Percentiles rank a stretch among this genome's conserved stretches.
Conservation (phyloP, 768 basidiomycete species). For the Hygrophoropsis aurantiaca region DNA sequence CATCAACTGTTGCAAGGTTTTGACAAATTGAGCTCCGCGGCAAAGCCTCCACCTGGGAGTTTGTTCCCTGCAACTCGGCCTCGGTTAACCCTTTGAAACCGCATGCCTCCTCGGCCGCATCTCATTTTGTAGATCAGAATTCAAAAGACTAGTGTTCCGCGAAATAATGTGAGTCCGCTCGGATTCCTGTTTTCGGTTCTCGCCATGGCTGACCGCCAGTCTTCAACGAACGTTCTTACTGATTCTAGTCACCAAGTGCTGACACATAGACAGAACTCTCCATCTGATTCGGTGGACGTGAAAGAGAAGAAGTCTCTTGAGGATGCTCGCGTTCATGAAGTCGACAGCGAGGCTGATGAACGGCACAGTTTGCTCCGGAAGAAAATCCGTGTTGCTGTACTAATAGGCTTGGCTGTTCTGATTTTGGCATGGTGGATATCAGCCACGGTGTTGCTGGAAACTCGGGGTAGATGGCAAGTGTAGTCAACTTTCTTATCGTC, state of each 20-base stretch:
- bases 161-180: too few relatives aligned
- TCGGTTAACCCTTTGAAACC: too few relatives aligned
- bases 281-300: constrained; percentile 11
- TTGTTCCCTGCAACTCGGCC: too few relatives aligned
- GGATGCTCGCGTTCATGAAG: constrained; percentile 1
- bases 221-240: not conserved
- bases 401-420: constrained; percentile 51
- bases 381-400: constrained; percentile 42
- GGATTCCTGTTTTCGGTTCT: too few relatives aligned
- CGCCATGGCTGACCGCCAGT: constrained; percentile 15
- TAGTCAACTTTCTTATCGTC: constrained; percentile 4
- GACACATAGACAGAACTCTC: constrained; percentile 20
- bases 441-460: constrained; percentile 62
- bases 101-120: too few relatives aligned
- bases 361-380: constrained; percentile 7
- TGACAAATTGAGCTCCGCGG: too few relatives aligned
- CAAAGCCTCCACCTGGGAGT: too few relatives aligned
- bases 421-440: constrained; percentile 90
- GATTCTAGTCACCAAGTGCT: constrained; percentile 4
- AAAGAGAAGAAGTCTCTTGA: constrained; percentile 12
- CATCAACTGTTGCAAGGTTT: too few relatives aligned
- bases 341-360: constrained; percentile 7
- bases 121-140: too few relatives aligned
- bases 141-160: too few relatives aligned
- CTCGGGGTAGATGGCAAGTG: constrained; percentile 72